Evolutionary conservation across 1,284 basidiomycete species (phyloP).

Genomic region (Pisolithus thermaeus): DNA sequence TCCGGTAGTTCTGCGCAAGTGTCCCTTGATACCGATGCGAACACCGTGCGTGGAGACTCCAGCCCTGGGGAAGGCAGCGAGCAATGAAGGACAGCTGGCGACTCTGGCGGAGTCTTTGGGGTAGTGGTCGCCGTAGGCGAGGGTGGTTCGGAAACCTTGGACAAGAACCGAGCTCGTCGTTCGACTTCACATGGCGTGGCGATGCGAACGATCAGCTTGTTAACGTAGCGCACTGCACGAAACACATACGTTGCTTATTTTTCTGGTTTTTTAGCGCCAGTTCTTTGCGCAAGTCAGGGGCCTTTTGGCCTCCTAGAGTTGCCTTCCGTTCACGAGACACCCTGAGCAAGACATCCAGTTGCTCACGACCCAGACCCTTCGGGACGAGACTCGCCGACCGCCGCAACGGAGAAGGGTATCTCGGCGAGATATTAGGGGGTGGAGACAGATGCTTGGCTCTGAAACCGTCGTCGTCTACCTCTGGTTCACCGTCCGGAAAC

Average conservation of each 20-base stretch:
- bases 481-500: constrained; percentile 33
- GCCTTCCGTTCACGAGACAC: constrained; percentile 51
- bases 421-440: constrained; percentile 39
- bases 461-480: constrained; percentile 42
- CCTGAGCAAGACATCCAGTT: constrained; percentile 57
- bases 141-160: constrained; percentile 61
- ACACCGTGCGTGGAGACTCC: constrained; percentile 54
- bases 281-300: constrained; percentile 63
- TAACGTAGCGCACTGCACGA: neutral
- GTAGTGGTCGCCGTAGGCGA: constrained; percentile 51
- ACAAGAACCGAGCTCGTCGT: constrained; percentile 68
- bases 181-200: constrained; percentile 36
- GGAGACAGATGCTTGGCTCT: constrained; percentile 54
- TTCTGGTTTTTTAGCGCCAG: constrained; percentile 67
- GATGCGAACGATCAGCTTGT: neutral
- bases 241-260: constrained; percentile 62
- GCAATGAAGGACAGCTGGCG: constrained; percentile 64
- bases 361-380: constrained; percentile 55
- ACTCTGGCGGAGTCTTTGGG: constrained; percentile 65
- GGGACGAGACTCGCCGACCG: constrained; percentile 34
- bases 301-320: constrained; percentile 40
- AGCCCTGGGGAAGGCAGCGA: constrained; percentile 63
- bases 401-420: constrained; percentile 48
- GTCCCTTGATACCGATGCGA: constrained; percentile 39
- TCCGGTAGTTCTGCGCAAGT: constrained; percentile 20